A percentile compares a stretch with the other conserved stretches of the same genome.
phyloP scores from a whole-genome alignment of 2,329 filamentous ascomycete genomes.

The Botrytis sinoallii region DNA sequence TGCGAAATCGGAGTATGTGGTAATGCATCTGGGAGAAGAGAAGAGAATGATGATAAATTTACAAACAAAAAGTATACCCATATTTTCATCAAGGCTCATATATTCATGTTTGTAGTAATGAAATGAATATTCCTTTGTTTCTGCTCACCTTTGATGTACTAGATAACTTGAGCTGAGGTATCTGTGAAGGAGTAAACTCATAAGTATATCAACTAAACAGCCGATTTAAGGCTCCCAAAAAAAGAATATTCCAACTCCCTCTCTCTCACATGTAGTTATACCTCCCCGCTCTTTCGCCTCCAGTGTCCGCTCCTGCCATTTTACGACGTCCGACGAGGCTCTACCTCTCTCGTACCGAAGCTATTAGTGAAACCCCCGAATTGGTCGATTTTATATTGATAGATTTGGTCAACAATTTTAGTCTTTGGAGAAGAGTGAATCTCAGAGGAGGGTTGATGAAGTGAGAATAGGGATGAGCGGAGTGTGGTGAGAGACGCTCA shows the following conservation, averaged over 20 bases:
- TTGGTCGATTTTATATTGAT: not conserved
- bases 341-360: not conserved
- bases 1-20: not conserved
- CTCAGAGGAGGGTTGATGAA: not conserved
- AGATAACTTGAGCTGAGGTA: not conserved
- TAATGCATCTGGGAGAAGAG: not conserved
- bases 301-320: not conserved
- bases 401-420: not conserved
- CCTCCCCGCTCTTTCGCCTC: not conserved
- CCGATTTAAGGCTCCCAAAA: not conserved
- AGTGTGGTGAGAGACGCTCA: not conserved
- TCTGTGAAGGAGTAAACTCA: not conserved
- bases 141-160: not conserved
- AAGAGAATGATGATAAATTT: conserved; percentile 9
- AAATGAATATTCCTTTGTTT: not conserved
- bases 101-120: conserved; percentile 4
- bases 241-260: not conserved
- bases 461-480: not conserved
- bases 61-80: conserved; percentile 16
- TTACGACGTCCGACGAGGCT: not conserved
- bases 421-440: not conserved
- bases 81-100: not conserved
- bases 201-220: not conserved
- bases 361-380: not conserved
- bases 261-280: not conserved